These are phyloP conservation scores for Cenococcum geophilum DNA, from an alignment of 495 filamentous ascomycete genomes.

Conservation along the genomic window DNA sequence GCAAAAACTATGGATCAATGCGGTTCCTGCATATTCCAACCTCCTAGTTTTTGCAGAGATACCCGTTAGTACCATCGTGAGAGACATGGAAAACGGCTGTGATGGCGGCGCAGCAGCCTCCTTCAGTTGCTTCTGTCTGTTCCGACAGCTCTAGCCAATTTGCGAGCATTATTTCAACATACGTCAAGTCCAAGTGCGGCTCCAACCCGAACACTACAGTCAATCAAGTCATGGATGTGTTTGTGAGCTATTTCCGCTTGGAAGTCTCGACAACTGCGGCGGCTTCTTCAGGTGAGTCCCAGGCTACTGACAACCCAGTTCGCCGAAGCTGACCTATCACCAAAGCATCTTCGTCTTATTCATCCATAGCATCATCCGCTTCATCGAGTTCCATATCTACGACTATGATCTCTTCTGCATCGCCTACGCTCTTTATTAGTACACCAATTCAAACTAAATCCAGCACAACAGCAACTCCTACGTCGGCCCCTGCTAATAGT, in stretches of 20 bases:
- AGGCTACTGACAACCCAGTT: no score
- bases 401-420: neutral
- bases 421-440: neutral
- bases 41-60: constrained; percentile 6
- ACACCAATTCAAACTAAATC: neutral
- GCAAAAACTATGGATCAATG: constrained; percentile 11
- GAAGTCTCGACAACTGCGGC: neutral
- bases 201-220: neutral
- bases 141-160: constrained; percentile 1
- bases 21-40: constrained; percentile 6
- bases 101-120: constrained; percentile 5
- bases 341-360: no score
- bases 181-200: constrained; percentile 1
- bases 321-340: no score
- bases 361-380: no score
- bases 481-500: neutral
- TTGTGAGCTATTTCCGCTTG: constrained; percentile 7
- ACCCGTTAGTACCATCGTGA: constrained; percentile 9
- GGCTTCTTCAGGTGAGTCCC: neutral
- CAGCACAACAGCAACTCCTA: neutral
- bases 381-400: no score
- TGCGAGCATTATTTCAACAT: neutral
- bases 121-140: constrained; percentile 11
- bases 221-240: neutral
- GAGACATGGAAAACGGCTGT: constrained; percentile 8